These are phyloP conservation scores for Pistacia atlantica DNA, from an alignment of 345 rosid species.

Conservation along the genomic window DNA sequence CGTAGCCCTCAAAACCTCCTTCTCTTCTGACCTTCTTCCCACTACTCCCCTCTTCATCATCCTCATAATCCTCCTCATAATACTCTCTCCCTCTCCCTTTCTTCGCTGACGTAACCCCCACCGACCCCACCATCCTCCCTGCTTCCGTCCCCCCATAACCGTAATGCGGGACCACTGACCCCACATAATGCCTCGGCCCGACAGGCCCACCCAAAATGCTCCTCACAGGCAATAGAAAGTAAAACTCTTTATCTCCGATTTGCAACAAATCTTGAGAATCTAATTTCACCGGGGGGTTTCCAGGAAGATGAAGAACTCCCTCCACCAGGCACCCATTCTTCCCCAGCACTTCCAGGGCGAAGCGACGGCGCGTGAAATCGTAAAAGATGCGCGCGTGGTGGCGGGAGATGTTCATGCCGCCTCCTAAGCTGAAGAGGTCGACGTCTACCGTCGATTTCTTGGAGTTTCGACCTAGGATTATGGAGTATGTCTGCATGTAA, in stretches of 20 bases:
- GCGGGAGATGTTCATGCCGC: constrained; percentile 97
- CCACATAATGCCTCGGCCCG: constrained; percentile 68
- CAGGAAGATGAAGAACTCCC: constrained; percentile 97
- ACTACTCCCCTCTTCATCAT: constrained; percentile 58
- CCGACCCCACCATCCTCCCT: constrained; percentile 39
- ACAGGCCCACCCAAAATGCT: constrained; percentile 79
- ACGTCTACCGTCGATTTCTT: constrained; percentile 96
- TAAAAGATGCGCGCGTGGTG: constrained; percentile 93
- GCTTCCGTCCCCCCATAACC: constrained; percentile 42
- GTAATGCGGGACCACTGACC: constrained; percentile 48
- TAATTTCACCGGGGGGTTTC: constrained; percentile 86
- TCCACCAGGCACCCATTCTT: constrained; percentile 96
- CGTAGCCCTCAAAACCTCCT: constrained; percentile 50
- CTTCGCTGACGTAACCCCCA: constrained; percentile 40
- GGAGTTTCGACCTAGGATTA: constrained; percentile 90
- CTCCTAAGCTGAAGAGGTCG: constrained; percentile 91
- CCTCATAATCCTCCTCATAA: constrained; percentile 60
- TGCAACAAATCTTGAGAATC: constrained; percentile 94
- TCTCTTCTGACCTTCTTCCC: constrained; percentile 86
- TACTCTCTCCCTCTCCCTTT: constrained; percentile 66
- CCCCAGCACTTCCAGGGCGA: constrained; percentile 96
- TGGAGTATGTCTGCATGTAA: constrained; percentile 97
- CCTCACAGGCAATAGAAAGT: constrained; percentile 83
- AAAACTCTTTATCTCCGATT: constrained; percentile 95
- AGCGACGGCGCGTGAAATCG: constrained; percentile 96